phyloP scores from a whole-genome alignment of 495 filamentous ascomycete genomes.

The Lophium mytilinum region DNA sequence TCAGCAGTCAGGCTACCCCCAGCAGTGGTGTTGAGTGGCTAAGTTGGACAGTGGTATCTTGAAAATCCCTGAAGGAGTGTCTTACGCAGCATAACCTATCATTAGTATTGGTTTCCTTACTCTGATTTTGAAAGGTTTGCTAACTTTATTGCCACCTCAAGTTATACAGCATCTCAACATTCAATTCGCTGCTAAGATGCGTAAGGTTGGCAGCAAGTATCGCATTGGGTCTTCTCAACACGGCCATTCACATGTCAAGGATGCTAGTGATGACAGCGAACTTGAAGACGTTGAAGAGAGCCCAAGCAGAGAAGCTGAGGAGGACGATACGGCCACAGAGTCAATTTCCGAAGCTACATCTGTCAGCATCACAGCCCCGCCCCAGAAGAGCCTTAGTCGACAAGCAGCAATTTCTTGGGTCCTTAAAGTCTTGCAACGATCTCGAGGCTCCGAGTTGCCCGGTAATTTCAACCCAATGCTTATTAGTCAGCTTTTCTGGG shows the following conservation, averaged over 20 bases:
- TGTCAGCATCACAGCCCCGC: background rate
- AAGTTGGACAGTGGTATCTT: too few relatives aligned
- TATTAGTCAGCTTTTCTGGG: slow-evolving; percentile 26
- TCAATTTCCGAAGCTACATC: background rate
- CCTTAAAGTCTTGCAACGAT: slow-evolving; percentile 6
- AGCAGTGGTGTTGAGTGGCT: too few relatives aligned
- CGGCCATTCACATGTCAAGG: too few relatives aligned
- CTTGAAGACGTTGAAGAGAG: background rate
- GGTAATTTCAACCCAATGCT: slow-evolving; percentile 25
- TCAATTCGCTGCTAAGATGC: slow-evolving; percentile 23
- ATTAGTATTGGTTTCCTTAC: too few relatives aligned
- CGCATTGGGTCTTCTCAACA: background rate
- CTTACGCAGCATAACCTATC: too few relatives aligned
- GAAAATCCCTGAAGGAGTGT: too few relatives aligned
- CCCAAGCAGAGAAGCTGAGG: background rate
- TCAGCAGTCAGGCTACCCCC: too few relatives aligned
- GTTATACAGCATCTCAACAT: slow-evolving; percentile 26
- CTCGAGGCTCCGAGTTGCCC: slow-evolving; percentile 21
- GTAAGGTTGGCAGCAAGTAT: slow-evolving; percentile 19
- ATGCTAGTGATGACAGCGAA: background rate
- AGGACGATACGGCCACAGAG: background rate
- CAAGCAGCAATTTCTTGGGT: slow-evolving; percentile 19
- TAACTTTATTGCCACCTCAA: too few relatives aligned
- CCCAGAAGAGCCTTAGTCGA: slow-evolving; percentile 6
- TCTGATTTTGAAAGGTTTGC: too few relatives aligned